Evolutionary conservation across 1,284 basidiomycete species (phyloP), one percentile per base, ranked within the genome.

Genomic region (Sanguinoderma infundibulare): DNA sequence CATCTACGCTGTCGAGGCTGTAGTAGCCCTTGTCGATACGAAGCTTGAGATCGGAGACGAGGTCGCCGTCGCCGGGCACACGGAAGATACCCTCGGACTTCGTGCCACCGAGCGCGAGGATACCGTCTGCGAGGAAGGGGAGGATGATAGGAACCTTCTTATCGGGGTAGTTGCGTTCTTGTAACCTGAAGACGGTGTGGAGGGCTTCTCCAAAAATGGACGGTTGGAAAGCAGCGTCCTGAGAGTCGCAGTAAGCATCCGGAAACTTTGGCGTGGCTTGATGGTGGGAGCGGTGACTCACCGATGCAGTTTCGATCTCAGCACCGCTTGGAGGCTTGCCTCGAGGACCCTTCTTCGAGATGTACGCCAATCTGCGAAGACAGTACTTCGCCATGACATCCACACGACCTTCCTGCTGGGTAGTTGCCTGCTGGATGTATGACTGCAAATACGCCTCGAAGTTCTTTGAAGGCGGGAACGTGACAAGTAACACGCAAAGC

Each of bases 181-280:
- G 95, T 12, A 95, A 78, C 53, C 90, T 83, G 78, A 93, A 90
- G 64, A 94, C 90, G 22, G 87, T 87, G 65, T 92, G 90, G 9
- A 98, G 80, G 0, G 91, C 89, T 78, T 96, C 94, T 47, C 94
- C 94, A 71, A 97, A 98, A 0, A 93, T 95, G 1, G 92, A 95
- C 0, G 95, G 94, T 68, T 95, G 92, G 78, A 97, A 98, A 1
- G 95, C 95, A 30, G 94, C 93, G 70, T 96, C 94, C 87, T 92
- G 68, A 40, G 3, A 42, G 52, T 50, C 30, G n/a, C 46, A 30
- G 20, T 60, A 30, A 54, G 49, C 14, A 42, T 26, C 10, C 1
- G 12, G 24, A 28, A 35, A 17, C 40, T 22, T 60, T 42, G 59
- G 54, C 38, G 36, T 46, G 46, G 32, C 36, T n/a, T 5, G 10